Percentiles rank a stretch among this genome's conserved stretches.
These are phyloP conservation scores for Diplodia scrobiculata DNA, from an alignment of 2,329 filamentous ascomycete species.

Conservation along the genomic window DNA sequence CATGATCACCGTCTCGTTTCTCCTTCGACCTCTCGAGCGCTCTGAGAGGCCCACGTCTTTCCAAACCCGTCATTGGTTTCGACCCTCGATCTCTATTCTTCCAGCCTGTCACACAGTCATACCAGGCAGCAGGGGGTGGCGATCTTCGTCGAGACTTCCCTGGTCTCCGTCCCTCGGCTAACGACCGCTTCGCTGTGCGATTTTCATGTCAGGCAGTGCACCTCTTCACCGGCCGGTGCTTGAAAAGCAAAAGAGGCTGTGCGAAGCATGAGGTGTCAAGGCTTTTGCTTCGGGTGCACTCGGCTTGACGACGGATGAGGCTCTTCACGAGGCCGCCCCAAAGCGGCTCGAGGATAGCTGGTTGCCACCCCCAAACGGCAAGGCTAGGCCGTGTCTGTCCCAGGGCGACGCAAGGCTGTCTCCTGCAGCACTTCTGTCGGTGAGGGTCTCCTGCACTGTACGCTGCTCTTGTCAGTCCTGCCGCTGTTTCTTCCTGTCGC, in stretches of 20 bases:
- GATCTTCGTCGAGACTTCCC: background rate
- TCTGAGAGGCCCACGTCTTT: background rate
- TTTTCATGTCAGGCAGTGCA: background rate
- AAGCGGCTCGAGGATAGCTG: background rate
- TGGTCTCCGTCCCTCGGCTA: background rate
- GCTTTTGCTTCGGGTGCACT: background rate
- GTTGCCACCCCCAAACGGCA: background rate
- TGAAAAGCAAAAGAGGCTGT: background rate
- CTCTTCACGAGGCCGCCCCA: conserved; percentile 11
- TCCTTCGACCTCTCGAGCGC: background rate
- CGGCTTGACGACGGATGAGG: background rate
- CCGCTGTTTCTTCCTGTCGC: background rate
- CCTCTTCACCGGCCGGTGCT: background rate
- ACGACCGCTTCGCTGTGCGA: background rate
- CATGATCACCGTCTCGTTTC: background rate
- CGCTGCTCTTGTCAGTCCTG: background rate
- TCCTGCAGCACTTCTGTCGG: background rate
- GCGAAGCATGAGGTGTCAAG: background rate
- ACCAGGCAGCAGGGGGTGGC: conserved; percentile 8
- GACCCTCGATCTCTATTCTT: background rate
- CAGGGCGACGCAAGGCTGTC: background rate
- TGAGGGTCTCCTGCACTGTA: background rate
- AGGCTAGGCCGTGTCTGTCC: background rate
- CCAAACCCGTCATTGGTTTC: background rate
- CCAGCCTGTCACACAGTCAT: background rate